Conservation (phyloP, 2,329 filamentous ascomycete genomes). For the Aspergillus chevalieri region DNA sequence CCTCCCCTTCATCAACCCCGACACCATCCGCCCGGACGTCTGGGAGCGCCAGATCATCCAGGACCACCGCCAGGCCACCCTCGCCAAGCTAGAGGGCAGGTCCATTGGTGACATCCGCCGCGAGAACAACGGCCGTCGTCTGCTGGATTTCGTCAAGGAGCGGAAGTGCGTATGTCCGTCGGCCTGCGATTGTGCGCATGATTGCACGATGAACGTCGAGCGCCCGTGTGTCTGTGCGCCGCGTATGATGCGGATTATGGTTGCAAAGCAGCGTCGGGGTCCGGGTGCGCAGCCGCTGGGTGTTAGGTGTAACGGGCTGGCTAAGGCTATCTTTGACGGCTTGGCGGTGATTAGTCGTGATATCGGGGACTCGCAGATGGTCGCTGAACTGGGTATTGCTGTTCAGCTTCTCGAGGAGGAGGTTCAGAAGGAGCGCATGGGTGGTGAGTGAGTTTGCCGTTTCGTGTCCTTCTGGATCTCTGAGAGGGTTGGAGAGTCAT, state of each 20-base stretch:
- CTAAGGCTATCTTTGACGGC: constrained; percentile 26
- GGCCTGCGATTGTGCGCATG: constrained; percentile 26
- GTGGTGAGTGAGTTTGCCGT: background rate
- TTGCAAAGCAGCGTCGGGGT: constrained; percentile 14
- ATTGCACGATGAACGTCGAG: constrained; percentile 27
- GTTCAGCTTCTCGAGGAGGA: constrained; percentile 24
- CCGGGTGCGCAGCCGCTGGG: constrained; percentile 12
- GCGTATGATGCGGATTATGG: constrained; percentile 26
- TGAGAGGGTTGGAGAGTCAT: background rate
- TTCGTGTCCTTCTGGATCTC: too few relatives aligned
- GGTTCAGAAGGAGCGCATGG: constrained; percentile 23
- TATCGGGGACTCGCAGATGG: constrained; percentile 14
- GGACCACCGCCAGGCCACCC: constrained; percentile 27
- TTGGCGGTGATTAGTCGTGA: constrained; percentile 20
- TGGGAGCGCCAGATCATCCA: constrained; percentile 22
- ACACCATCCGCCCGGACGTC: constrained; percentile 7
- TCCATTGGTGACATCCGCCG: constrained; percentile 30
- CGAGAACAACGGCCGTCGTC: constrained; percentile 14
- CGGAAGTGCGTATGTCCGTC: constrained; percentile 32
- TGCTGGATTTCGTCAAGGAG: constrained; percentile 24
- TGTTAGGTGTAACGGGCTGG: constrained; percentile 21
- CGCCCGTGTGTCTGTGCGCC: constrained; percentile 31
- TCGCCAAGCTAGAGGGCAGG: constrained; percentile 30
- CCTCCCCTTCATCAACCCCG: constrained; percentile 22
- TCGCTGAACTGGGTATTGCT: constrained; percentile 17